Base-by-base conservation (phyloP, 768 basidiomycete genomes). In the Coprinellus micaceus region DNA sequence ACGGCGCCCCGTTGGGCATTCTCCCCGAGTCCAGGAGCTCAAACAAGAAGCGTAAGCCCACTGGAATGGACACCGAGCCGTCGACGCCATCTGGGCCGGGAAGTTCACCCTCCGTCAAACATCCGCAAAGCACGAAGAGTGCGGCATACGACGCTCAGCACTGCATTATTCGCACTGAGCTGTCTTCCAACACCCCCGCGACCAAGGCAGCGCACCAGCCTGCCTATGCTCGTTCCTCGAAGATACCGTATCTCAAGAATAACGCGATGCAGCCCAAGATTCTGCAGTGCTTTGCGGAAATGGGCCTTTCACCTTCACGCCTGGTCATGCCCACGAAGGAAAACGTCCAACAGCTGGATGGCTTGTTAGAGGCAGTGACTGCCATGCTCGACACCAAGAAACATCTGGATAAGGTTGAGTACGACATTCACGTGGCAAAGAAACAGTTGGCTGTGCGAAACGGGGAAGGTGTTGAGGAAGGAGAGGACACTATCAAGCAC, bases 241-340 rank as follows among this genome's bases (percentile, higher is more conserved):
- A 92, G 68, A 77, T 97, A 25, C 88, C 93, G 1, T 70, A 77
- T 30, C 90, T 92, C 15, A 96, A 94, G 67, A 75, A 85, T 3
- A 75, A 85, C 3, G 79, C 84, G 37, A 77, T 87, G 22, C 81
- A 84, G 2, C 83, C 85, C 15, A 92, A 94, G 66, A 83, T 98
- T 62, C 77, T 84, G 9, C 85, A 88, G 57, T 80, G 87, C 13
- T 79, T 98, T 15, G 67, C 78, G 6, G 94, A 98, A 70, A 77
- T 95, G 11, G 86, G 88, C 13, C 74, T 97, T 11, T 79, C 80
- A 15, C 77, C 84, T 54, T 80, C 80, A 15, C 84, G 89, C 11
- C 80, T 99, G 49, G 90, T 96, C 58, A 98, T 98, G 94, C 97
- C 97, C 17, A 98, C 97, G 2, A 80, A 85, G 37, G 85, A 86